Conservation (phyloP, 2,329 filamentous ascomycete genomes). For the Colletotrichum nymphaeae region DNA sequence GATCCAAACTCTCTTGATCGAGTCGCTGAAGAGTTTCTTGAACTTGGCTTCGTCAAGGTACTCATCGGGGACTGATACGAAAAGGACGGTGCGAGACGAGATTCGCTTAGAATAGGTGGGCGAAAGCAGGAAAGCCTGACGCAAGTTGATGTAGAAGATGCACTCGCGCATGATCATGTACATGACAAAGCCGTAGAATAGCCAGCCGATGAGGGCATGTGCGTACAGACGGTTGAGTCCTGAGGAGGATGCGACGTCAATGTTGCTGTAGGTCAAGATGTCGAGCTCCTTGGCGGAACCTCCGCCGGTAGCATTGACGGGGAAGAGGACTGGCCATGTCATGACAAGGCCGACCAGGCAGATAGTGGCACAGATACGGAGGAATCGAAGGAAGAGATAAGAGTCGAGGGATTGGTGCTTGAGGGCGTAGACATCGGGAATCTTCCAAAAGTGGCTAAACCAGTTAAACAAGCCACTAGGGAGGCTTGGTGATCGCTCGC, state of each 20-base stretch:
- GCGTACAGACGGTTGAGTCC: constrained; percentile 79
- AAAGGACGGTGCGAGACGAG: constrained; percentile 90
- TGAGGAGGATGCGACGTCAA: constrained; percentile 61
- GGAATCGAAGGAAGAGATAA: constrained; percentile 85
- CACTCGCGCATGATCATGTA: constrained; percentile 88
- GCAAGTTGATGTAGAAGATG: constrained; percentile 91
- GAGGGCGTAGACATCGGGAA: constrained; percentile 79
- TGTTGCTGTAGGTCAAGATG: constrained; percentile 82
- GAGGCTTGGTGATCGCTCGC: constrained; percentile 67
- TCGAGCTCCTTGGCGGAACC: constrained; percentile 75
- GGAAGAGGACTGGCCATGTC: constrained; percentile 88
- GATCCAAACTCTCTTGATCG: constrained; percentile 88
- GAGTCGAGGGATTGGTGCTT: constrained; percentile 89
- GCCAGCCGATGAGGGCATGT: constrained; percentile 82
- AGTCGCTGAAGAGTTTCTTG: constrained; percentile 82
- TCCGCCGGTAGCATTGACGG: constrained; percentile 87
- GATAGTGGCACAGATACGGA: constrained; percentile 81
- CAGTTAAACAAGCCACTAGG: constrained; percentile 70
- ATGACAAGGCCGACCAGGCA: constrained; percentile 86
- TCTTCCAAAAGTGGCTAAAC: constrained; percentile 71
- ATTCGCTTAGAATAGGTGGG: constrained; percentile 86
- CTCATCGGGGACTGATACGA: constrained; percentile 82
- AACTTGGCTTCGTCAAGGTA: constrained; percentile 84
- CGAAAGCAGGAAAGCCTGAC: constrained; percentile 91
- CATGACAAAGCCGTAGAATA: constrained; percentile 89